Evolutionary conservation across 225 moss, liverwort and hornwort species (phyloP), one percentile per base, ranked within the genome.

Genomic region (Sphagnum contortum): DNA sequence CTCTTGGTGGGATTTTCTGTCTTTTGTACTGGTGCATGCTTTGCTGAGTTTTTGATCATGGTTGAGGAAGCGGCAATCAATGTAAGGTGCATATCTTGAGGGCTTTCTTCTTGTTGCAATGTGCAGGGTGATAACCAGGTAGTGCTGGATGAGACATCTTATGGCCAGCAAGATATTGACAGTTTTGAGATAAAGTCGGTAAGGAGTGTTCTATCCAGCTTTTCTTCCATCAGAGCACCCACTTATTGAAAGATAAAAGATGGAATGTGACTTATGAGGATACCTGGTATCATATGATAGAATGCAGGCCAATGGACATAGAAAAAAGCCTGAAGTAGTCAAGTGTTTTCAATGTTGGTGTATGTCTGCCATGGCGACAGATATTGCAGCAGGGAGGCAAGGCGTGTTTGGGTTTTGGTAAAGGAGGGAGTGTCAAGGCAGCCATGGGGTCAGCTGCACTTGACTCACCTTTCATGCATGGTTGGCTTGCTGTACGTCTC

Each of bases 351-450:
- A 29, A 29, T 1, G 29, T 29, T 29, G 29, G 29, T 29, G 29
- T 29, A 29, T 29, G 29, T n/a, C 5, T 58, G 57, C 12, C 12
- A 51, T 67, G 55, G 45, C 10, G 57, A 62, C 79, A 79, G 84
- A 70, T 73, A 44, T 66, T 84, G 67, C 67, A 66, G 70, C 70
- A 71, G n/a, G 57, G 70, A 62, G 84, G 77, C 50, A 77, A 67
- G 51, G 61, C 75, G 10, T 80, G 80, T 74, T 60, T 84, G 44
- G 80, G 84, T 10, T 80, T 74, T 68, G 84, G 84, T 57, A 75
- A 64, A 64, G 84, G 80, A 55, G 56, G 59, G 6, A 66, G 44
- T 47, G 49, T 64, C 55, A 68, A 65, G 59, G 77, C 75, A 69
- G 84, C 84, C 14, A 49, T 84, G 9, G 77, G 77, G 68, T 75